Base-by-base conservation (phyloP, 345 rosid species). In the Streptanthus diversifolius region DNA sequence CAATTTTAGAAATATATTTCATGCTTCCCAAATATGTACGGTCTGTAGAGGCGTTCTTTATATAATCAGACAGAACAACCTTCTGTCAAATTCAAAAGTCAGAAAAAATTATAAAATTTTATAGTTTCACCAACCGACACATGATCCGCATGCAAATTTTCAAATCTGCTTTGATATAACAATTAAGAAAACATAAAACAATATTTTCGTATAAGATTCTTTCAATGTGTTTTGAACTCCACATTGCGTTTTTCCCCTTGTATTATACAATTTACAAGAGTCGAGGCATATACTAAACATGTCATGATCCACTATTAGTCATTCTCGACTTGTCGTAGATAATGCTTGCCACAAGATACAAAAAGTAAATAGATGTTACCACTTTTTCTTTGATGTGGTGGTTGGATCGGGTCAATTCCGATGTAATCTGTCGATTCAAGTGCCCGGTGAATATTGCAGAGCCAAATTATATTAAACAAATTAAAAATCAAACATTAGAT, bases 221-320 rank as follows among this genome's bases (percentile, higher is more conserved):
- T 14, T 3, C 35, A 22, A 43, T 66, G 72, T 33, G 57, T 48
- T 47, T 72, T 53, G 7, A 29, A 41, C 49, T 56, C 14, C 24
- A 30, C 44, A 65, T 24, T 45, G 15, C 40, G 11, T 45, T 43
- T 63, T 40, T 54, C n/a, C 14, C 13, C 5, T 22, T 64, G 22
- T 12, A 57, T 45, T 12, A 66, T 45, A 57, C 32, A 18, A 57
- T 57, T 37, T 18, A 58, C 61, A 57, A 74, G 54, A 29, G 44
- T 45, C n/a, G 4, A 57, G 14, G 51, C 54, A 74, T 24, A 66
- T 24, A 66, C 47, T 59, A 58, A 66, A 51, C 68, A 40, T 41
- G 78, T 74, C 78, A 74, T 58, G 30, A 49, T 74, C 78, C 73
- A 74, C 78, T 58, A 51, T 48, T 47, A 49, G 19, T 58, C 61